Conservation (phyloP, 176 grass and related monocot genomes). For the Bonia amplexicaulis region DNA sequence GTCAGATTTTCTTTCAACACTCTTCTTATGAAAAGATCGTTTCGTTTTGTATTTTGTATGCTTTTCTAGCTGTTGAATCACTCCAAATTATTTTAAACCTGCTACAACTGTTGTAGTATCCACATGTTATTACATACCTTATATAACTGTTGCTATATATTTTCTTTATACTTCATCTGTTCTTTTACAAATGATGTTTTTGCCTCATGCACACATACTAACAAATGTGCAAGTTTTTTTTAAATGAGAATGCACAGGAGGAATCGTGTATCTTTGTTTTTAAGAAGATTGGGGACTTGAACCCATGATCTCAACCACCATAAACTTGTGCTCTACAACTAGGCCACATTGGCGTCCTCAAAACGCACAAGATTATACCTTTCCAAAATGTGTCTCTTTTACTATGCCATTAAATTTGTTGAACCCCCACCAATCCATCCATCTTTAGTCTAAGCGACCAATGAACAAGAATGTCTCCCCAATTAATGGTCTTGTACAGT, state of each 20-base stretch:
- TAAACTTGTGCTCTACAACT: neutral
- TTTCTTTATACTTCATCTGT: neutral
- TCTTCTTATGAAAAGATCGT: neutral
- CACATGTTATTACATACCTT: neutral
- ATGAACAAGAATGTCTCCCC: neutral
- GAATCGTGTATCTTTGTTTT: neutral
- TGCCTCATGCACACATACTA: neutral
- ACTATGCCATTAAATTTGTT: neutral
- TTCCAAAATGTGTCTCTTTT: neutral
- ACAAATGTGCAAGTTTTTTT: neutral
- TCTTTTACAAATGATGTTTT: slow-evolving; percentile 8
- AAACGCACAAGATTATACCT: neutral
- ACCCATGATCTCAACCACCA: neutral
- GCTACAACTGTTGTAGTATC: neutral
- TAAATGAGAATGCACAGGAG: neutral
- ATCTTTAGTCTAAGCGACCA: neutral
- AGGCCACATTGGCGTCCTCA: neutral
- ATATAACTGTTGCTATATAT: neutral
- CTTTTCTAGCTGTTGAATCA: neutral
- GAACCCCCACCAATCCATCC: neutral
- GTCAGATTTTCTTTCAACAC: neutral
- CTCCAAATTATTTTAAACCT: neutral
- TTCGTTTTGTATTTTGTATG: neutral
- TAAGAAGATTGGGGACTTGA: neutral
- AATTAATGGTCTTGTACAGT: neutral